Evolutionary conservation across 805 yeast species (phyloP).

Genomic region (Ogataea nakhonphanomensis): DNA sequence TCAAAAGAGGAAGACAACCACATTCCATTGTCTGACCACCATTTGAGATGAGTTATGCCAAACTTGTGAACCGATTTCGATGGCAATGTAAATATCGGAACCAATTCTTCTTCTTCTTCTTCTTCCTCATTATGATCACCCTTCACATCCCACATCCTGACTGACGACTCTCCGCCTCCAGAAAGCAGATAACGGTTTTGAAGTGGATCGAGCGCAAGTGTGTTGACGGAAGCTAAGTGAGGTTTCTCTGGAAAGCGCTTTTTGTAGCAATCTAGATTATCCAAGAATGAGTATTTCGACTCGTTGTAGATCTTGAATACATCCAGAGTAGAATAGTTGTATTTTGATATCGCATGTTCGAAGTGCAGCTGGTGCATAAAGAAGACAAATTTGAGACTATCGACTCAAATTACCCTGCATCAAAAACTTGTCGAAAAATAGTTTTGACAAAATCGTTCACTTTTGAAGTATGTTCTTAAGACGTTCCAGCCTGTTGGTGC

Average conservation of each 20-base stretch:
- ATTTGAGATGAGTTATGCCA: constrained; percentile 69
- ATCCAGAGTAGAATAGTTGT: constrained; percentile 14
- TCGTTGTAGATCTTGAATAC: constrained; percentile 27
- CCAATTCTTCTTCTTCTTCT: constrained; percentile 7
- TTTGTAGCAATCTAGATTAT: constrained; percentile 16
- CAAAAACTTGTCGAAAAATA: constrained; percentile 5
- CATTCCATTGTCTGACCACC: constrained; percentile 96
- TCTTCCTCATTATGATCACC: too few species aligned
- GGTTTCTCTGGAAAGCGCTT: constrained; percentile 39
- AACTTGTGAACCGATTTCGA: constrained; percentile 51
- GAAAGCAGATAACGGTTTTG: constrained; percentile 51
- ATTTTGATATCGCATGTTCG: constrained; percentile 17
- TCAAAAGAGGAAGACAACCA: constrained; percentile 82
- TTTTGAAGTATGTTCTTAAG: constrained; percentile 3
- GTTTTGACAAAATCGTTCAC: constrained; percentile 1
- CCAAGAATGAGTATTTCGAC: constrained; percentile 22
- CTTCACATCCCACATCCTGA: constrained; percentile 63
- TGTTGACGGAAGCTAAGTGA: constrained; percentile 54
- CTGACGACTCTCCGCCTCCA: constrained; percentile 70
- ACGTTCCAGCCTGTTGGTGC: neutral
- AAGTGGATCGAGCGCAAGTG: constrained; percentile 51
- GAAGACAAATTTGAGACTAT: constrained; percentile 1
- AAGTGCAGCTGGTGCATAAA: constrained; percentile 25
- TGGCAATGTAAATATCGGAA: constrained; percentile 25
- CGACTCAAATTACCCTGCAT: constrained; percentile 11